A percentile compares a stretch with the other conserved stretches of the same genome.
Evolutionary conservation across 495 filamentous ascomycete species (phyloP).

Genomic region (Diplogelasinospora grovesii): DNA sequence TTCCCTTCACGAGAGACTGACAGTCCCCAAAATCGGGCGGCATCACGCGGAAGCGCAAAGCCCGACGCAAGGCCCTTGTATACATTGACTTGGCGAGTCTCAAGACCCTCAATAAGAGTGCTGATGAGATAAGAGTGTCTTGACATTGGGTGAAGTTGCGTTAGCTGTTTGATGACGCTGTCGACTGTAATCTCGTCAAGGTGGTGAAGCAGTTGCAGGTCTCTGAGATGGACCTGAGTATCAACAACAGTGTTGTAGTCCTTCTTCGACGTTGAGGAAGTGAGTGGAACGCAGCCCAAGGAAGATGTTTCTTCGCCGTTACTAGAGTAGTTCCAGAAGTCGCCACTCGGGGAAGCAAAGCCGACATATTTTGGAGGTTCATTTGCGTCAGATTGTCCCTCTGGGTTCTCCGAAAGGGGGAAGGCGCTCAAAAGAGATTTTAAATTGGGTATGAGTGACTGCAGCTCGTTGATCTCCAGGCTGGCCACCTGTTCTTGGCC

Average conservation of each 20-base stretch:
- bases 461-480: slow-evolving; percentile 11
- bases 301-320: slow-evolving; percentile 9
- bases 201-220: slow-evolving; percentile 17
- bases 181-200: slow-evolving; percentile 13
- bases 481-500: slow-evolving; percentile 5
- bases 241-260: slow-evolving; percentile 15
- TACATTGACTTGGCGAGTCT: slow-evolving; percentile 7
- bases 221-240: slow-evolving; percentile 16
- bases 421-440: slow-evolving; percentile 2
- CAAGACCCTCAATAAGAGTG: slow-evolving; percentile 14
- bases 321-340: slow-evolving; percentile 17
- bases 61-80: slow-evolving; percentile 21
- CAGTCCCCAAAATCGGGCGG: slow-evolving; percentile 19
- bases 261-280: slow-evolving; percentile 1
- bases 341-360: slow-evolving; percentile 8
- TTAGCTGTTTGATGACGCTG: slow-evolving; percentile 16
- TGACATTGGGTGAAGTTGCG: slow-evolving; percentile 5
- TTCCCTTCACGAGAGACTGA: neutral
- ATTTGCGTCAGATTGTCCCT: neutral
- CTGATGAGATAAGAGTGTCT: slow-evolving; percentile 7
- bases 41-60: slow-evolving; percentile 19
- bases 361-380: slow-evolving; percentile 4
- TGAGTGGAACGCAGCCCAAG: slow-evolving; percentile 18
- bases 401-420: neutral
- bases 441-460: slow-evolving; percentile 7